Base-by-base conservation (phyloP, 257 asterid species). In the Nicotiana attenuata region DNA sequence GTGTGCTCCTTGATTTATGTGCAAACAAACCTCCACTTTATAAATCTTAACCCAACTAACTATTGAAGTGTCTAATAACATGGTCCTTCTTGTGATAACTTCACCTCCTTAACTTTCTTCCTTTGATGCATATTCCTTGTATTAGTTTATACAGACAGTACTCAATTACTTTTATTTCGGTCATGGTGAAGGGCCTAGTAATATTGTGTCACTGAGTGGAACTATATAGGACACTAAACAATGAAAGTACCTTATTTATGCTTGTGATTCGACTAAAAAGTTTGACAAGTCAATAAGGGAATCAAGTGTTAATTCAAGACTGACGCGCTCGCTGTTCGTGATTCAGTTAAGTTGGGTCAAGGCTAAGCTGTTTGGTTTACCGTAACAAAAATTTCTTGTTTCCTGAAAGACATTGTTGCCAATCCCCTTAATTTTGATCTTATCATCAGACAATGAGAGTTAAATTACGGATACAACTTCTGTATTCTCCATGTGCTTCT, bases 41-140 rank as follows among this genome's bases (percentile, higher is more conserved):
- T 41, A 31, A 45, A 45, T 45, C 41, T 73, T 73, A 45, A 45
- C 41, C 78, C 79, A 73, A 47, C 79, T 50, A 73, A 73, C 63
- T 73, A 15, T 15, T 50, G 38, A 73, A 73, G 61, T 73, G 50
- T 73, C 41, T 73, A 15, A 47, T 22, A 47, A 57, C 61, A 73
- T 24, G 61, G 79, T 15, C 16, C 2, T 73, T 73, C 79, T 47
- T 47, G 41, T 50, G 41, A 50, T 50, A 73, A 22, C 61, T 24
- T 73, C 63, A 73, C 33, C 63, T 24, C 41, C 15, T 45, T 15
- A 47, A 24, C 11, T 71, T 47, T 22, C 35, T 71, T 38, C 22
- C 60, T 71, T 3, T 47, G 31, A 71, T 69, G 3, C 29, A 38
- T 69, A 5, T 69, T 71, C 78, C 47, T 11, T 45, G 33, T 41